Evolutionary conservation across 1,284 basidiomycete species (phyloP).

Genomic region (Wolfiporia cocos): DNA sequence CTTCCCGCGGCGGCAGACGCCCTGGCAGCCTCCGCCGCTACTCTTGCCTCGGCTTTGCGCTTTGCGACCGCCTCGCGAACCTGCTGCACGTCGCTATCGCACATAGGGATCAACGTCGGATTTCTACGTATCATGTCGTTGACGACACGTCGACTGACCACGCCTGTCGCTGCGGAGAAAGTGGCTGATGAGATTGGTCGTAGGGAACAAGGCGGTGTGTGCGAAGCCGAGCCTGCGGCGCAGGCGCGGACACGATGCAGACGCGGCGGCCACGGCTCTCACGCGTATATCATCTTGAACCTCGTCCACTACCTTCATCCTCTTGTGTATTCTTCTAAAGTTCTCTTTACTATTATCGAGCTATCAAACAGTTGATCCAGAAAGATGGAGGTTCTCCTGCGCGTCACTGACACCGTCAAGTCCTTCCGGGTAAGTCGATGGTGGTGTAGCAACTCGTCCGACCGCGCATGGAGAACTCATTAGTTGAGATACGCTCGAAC

Average conservation of each 20-base stretch:
- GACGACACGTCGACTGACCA: too few species aligned
- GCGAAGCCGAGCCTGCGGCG: constrained; percentile 5
- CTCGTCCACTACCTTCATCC: not conserved
- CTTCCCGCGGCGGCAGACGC: not conserved
- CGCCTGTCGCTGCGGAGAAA: constrained; percentile 7
- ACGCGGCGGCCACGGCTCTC: not conserved
- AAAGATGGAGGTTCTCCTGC: constrained; percentile 55
- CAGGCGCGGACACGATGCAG: constrained; percentile 7
- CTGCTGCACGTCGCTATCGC: constrained; percentile 69
- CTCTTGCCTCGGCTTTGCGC: constrained; percentile 38
- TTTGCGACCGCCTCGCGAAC: constrained; percentile 54
- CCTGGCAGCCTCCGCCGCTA: constrained; percentile 8
- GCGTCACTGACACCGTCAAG: constrained; percentile 64
- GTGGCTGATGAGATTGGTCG: not conserved
- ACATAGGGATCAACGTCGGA: constrained; percentile 70
- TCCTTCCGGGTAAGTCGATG: constrained; percentile 55
- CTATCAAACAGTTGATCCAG: not conserved
- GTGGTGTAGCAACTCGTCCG: not conserved
- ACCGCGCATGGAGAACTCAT: constrained; percentile 1
- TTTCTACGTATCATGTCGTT: constrained; percentile 69
- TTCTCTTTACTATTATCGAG: constrained; percentile 2
- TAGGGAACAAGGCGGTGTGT: not conserved
- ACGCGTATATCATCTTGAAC: not conserved
- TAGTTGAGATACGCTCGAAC: not conserved
- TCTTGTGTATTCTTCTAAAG: constrained; percentile 4